A percentile compares a stretch with the other conserved stretches of the same genome.
Evolutionary conservation across 768 basidiomycete species (phyloP).

Genomic region (Termitomyces sp.): DNA sequence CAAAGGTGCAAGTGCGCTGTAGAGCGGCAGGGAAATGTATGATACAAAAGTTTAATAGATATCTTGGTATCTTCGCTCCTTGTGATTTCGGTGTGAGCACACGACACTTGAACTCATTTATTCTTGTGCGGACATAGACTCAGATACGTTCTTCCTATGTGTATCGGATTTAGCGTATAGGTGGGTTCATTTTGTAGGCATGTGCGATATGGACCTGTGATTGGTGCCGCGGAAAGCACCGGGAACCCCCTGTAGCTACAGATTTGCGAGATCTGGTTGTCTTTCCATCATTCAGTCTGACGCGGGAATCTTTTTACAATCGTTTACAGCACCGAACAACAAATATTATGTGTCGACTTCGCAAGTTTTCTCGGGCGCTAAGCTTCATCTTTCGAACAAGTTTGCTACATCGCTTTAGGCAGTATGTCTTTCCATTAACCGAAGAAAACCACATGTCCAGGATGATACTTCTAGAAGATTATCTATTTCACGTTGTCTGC

Average conservation of each 20-base stretch:
- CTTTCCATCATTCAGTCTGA: background rate
- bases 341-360: background rate
- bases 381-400: background rate
- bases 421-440: background rate
- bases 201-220: background rate
- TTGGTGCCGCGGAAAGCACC: background rate
- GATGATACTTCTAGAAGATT: background rate
- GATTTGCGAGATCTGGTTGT: background rate
- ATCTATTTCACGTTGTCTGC: background rate
- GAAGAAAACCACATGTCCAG: background rate
- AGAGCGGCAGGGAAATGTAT: constrained; percentile 4
- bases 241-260: background rate
- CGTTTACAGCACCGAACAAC: background rate
- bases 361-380: background rate
- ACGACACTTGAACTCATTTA: background rate
- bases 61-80: background rate
- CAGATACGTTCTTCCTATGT: background rate
- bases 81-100: background rate
- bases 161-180: background rate
- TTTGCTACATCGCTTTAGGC: background rate
- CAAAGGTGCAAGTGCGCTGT: constrained; percentile 41
- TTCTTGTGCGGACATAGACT: background rate
- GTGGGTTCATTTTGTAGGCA: background rate
- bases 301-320: too few species aligned
- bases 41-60: constrained; percentile 1